phyloP scores from a whole-genome alignment of 768 basidiomycete species.

The Gymnopilus dilepis region DNA sequence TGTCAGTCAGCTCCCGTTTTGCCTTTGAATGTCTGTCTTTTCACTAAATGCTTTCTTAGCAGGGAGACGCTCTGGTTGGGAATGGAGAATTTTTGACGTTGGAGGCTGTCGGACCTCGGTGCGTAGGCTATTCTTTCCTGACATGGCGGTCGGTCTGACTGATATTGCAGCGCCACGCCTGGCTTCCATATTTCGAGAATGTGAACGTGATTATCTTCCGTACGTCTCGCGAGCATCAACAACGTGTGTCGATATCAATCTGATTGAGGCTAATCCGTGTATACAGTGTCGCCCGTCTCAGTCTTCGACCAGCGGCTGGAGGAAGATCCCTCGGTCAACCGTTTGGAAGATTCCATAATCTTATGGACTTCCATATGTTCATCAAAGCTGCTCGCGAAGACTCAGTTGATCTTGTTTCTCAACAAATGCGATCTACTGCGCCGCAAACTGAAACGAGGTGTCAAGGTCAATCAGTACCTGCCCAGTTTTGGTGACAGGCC shows the following conservation, averaged over 20 bases:
- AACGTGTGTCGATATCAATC: neutral
- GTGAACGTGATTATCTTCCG: conserved; percentile 81
- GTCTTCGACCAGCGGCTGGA: conserved; percentile 78
- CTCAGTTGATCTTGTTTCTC: conserved; percentile 67
- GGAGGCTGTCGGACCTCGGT: conserved; percentile 76
- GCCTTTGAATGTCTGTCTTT: neutral
- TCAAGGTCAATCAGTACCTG: conserved; percentile 60
- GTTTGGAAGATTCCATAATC: conserved; percentile 74
- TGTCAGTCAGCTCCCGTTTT: conserved; percentile 26
- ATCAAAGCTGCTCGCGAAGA: conserved; percentile 63
- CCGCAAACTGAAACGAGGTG: conserved; percentile 65
- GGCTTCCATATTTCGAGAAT: conserved; percentile 83
- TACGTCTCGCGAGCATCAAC: conserved; percentile 29
- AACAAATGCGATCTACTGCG: conserved; percentile 74
- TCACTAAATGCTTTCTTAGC: conserved; percentile 14
- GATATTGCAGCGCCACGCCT: conserved; percentile 64
- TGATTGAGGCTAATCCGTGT: neutral
- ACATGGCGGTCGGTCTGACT: conserved; percentile 17
- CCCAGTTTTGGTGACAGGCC: conserved; percentile 71
- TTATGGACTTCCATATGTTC: conserved; percentile 76
- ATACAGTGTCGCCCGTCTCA: conserved; percentile 70
- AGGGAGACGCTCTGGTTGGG: conserved; percentile 46
- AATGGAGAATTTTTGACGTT: conserved; percentile 81
- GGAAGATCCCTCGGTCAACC: conserved; percentile 73
- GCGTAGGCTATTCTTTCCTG: conserved; percentile 24